Base-by-base conservation (phyloP, 2,329 filamentous ascomycete genomes). In the Exophiala calicioides region DNA sequence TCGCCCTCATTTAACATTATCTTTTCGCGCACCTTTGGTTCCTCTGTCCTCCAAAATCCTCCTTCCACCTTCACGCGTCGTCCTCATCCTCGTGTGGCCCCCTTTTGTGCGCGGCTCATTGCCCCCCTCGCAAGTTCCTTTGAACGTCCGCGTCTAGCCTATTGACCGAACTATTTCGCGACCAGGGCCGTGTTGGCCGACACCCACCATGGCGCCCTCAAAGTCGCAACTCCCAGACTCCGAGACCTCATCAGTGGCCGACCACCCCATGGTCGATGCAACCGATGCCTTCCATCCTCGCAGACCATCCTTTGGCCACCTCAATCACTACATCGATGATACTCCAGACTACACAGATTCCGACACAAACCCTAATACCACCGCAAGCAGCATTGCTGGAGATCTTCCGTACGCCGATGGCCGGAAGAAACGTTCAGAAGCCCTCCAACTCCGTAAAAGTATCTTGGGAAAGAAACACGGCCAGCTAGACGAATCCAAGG, bases 401-500 rank as follows among this genome's bases (percentile, higher is more conserved):
- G 91, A 96, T 59, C 70, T 73, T 32, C 64, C 76, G 31, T 71
- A 73, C 35, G 58, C 66, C 36, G 91, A 97, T 72, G 90, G 89
- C 21, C 84, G 90, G 41, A 94, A 86, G 73, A 83, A 85, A 64
- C 83, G 91, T 60, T 85, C 88, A 46, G 90, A 96, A 64, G 90
- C 85, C 48, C 89, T 90, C 57, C 86, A 94, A 68, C 78, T 97
- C 63, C 86, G 93, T 46, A 88, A 94, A 66, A 95, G 85, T 67
- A 88, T 96, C 53, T 86, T 96, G 61, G 90, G 90, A 63, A 95
- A 88, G 76, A 96, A 98, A 68, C 93, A 96, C 64, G 89, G 95
- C 62, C 81, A 85, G 42, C 71, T 98, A 5, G 90, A 91, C 63
- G 89, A 95, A 65, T 95, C 88, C 38, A 97, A 95, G 82, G 91